Evolutionary conservation across 202 grass and related monocot genomes (phyloP).

Genomic region (Cymbopogon flexuosus): DNA sequence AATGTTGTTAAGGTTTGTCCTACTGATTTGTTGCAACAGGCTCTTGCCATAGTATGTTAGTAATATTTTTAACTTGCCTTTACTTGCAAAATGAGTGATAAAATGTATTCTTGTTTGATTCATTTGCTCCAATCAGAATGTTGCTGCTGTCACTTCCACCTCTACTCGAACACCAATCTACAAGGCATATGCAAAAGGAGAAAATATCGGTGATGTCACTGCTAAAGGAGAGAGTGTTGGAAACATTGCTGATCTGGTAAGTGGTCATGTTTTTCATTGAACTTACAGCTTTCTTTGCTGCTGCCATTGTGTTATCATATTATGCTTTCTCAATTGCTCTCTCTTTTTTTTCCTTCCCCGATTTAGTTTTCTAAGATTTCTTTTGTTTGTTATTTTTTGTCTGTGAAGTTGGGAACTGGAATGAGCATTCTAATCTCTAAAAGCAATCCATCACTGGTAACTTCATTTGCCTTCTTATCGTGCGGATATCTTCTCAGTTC

Average conservation of each 20-base stretch:
- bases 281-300: neutral
- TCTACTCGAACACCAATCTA: slow-evolving; percentile 96
- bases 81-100: slow-evolving; percentile 19
- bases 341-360: neutral
- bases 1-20: slow-evolving; percentile 86
- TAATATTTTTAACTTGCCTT: neutral
- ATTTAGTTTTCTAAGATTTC: neutral
- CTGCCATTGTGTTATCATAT: neutral
- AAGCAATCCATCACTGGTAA: slow-evolving; percentile 80
- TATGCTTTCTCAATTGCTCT: neutral
- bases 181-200: slow-evolving; percentile 96
- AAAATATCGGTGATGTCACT: slow-evolving; percentile 98
- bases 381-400: neutral
- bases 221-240: slow-evolving; percentile 99
- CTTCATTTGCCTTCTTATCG: slow-evolving; percentile 81
- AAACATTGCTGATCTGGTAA: slow-evolving; percentile 97
- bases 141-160: slow-evolving; percentile 97
- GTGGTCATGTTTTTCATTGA: slow-evolving; percentile 18
- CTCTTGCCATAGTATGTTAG: neutral
- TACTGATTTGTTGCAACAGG: neutral
- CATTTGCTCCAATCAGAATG: slow-evolving; percentile 58
- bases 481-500: slow-evolving; percentile 92
- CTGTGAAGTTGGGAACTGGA: slow-evolving; percentile 81
- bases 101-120: neutral
- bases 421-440: slow-evolving; percentile 97